Evolutionary conservation across 805 yeast species (phyloP), one percentile per base, ranked within the genome.

Genomic region (Teunomyces funiuensis): DNA sequence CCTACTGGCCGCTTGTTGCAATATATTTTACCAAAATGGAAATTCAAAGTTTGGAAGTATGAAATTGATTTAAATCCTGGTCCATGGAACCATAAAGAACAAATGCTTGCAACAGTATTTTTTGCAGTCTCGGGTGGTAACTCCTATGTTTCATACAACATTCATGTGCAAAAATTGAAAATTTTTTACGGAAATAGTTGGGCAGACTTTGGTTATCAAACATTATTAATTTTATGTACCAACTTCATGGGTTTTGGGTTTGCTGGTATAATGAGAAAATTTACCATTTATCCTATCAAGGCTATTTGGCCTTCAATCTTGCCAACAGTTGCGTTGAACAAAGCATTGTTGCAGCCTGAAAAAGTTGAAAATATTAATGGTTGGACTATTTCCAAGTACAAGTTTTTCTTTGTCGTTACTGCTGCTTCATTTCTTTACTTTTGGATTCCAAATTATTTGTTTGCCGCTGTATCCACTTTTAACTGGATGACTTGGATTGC

Each of bases 1-100:
- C 76, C 77, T 30, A 60, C 68, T 51, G 79, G 80, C 50, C 52
- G 47, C 34, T 46, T 69, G 1, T 62, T 47, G 40, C 50, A 50
- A 11, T 41, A 31, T 19, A 60, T 65, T 13, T 42, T 70, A 11
- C 77, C 79, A 6, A 68, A 72, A 38, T 51, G 51, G 52, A 47
- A 30, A 14, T 28, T 39, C 26, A 33, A 22, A 22, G 14, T 50
- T 9, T 39, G 48, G 46, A 39, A 27, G 8, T 39, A 33, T 28
- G 27, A 30, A 6, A 5, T 52, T 10, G 48, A 44, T 6, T 55
- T 80, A 36, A 79, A 79, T 55, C 83, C 82, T 2, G 84, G 86
- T 9, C 82, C 83, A 11, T 83, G 85, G 83, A 63, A 68, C 19
- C 67, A 59, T 47, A 82, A 82, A 53, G 87, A 82, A 51, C 87